Evolutionary conservation across 345 rosid species (phyloP), one percentile per base, ranked within the genome.

Genomic region (Eucalyptus regnans): DNA sequence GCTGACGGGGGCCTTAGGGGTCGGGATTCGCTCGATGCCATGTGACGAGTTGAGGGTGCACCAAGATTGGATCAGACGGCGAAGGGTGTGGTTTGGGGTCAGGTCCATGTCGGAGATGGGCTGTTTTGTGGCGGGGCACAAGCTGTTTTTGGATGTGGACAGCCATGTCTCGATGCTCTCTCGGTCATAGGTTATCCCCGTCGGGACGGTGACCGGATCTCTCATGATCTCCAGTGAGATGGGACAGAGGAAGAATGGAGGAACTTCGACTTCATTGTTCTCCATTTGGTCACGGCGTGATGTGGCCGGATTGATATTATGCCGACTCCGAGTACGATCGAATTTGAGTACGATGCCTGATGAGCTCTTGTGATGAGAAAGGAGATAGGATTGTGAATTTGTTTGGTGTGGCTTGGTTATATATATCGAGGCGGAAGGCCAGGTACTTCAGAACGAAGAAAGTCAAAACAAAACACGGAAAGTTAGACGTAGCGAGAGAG

Each of bases 31-130:
- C 89, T 96, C 97, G 33, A 96, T 79, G 31, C 99, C 99, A 44
- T 93, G 84, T 1, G 98, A 94, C n/a, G 98, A 97, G 79, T 97
- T 96, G 64, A 96, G 89, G 12, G 95, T 97, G 91, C 99, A 97
- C 99, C 99, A 97, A 11, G 99, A 95, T 90, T 97, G 99, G 86
- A 96, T 93, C 66, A 97, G 91, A 11, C 99, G 94, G 16, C 98
- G 96, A 48, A 97, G 94, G 81, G 96, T 96, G 90, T 95, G 96
- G 91, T 97, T 97, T 6, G 99, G 99, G 1, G 98, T 96, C 6
- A 96, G 92, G 23, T 91, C 89, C 51, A 90, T 92, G 6, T 91
- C 41, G 87, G 90, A 71, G 6, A 97, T 87, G 86, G 89, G 91
- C 86, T 92, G 98, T 86, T 96, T 97, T 18, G 99, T 96, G 43